Conservation (phyloP, 495 filamentous ascomycete species). For the Xeromyces bisporus region DNA sequence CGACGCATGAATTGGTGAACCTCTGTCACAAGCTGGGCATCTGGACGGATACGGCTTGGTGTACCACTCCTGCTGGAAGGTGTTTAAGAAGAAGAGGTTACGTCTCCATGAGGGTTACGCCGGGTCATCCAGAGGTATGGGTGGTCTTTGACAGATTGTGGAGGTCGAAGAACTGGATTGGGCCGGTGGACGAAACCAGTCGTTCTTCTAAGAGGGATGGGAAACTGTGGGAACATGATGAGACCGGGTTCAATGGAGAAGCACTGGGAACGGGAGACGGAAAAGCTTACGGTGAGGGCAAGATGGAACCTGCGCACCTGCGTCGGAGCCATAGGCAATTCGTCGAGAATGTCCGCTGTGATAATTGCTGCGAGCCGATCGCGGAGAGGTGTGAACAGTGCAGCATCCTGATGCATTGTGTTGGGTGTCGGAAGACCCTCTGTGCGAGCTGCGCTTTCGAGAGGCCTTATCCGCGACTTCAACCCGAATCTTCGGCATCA, state of each 20-base stretch:
- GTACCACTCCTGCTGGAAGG: conserved; percentile 40
- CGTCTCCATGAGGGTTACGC: conserved; percentile 33
- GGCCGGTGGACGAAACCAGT: conserved; percentile 15
- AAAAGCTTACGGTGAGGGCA: conserved; percentile 33
- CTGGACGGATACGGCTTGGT: conserved; percentile 50
- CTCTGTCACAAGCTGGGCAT: conserved; percentile 43
- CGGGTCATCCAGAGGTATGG: conserved; percentile 39
- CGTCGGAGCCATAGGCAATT: conserved; percentile 38
- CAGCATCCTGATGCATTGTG: conserved; percentile 46
- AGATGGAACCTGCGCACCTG: conserved; percentile 35
- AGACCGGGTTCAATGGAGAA: conserved; percentile 38
- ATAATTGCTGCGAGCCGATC: conserved; percentile 35
- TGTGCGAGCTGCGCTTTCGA: conserved; percentile 46
- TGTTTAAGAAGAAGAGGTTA: conserved; percentile 43
- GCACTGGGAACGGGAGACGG: conserved; percentile 31
- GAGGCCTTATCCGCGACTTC: conserved; percentile 29
- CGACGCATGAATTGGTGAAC: conserved; percentile 45
- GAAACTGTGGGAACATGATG: conserved; percentile 41
- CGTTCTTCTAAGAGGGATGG: conserved; percentile 20
- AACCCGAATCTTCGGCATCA: conserved; percentile 5
- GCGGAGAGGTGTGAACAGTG: conserved; percentile 44
- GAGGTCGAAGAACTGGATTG: conserved; percentile 43
- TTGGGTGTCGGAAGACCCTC: conserved; percentile 43
- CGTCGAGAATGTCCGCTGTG: conserved; percentile 35
- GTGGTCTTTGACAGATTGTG: conserved; percentile 48